Evolutionary conservation across 345 rosid species (phyloP).

Genomic region (Camelina neglecta): DNA sequence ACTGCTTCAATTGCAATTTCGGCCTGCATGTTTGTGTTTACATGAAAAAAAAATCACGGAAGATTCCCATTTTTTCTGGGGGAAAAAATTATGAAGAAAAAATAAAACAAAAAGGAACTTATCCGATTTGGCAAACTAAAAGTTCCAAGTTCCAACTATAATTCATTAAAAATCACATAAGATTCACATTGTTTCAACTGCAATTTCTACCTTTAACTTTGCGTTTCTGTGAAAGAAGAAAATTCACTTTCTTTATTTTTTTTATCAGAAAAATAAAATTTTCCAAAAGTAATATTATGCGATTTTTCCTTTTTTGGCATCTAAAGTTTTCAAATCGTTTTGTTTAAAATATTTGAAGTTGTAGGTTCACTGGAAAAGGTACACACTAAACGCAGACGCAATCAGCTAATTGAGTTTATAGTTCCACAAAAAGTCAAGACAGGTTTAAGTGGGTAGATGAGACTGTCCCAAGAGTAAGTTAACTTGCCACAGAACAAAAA

Average conservation of each 20-base stretch:
- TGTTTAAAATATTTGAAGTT: neutral
- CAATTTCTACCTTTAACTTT: constrained; percentile 6
- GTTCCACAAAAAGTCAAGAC: constrained; percentile 12
- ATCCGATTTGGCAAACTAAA: constrained; percentile 4
- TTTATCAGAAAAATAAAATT: neutral
- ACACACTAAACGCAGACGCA: neutral
- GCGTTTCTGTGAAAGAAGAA: neutral
- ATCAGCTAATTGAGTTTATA: constrained; percentile 1
- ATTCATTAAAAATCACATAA: neutral
- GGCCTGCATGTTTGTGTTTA: neutral
- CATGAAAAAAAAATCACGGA: neutral
- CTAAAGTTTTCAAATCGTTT: neutral
- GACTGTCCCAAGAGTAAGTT: constrained; percentile 39
- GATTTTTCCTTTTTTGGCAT: neutral
- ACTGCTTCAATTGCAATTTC: neutral
- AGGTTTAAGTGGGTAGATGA: constrained; percentile 34
- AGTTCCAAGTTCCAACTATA: neutral
- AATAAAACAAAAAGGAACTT: neutral
- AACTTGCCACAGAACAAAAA: constrained; percentile 21
- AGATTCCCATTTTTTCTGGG: neutral
- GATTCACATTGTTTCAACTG: neutral
- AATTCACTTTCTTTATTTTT: neutral
- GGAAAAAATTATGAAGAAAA: neutral
- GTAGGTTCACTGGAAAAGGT: neutral
- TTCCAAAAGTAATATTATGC: too few relatives aligned